Evolutionary conservation across 2,329 filamentous ascomycete species (phyloP), one percentile per base, ranked within the genome.

Genomic region (Phialophora verrucosa): DNA sequence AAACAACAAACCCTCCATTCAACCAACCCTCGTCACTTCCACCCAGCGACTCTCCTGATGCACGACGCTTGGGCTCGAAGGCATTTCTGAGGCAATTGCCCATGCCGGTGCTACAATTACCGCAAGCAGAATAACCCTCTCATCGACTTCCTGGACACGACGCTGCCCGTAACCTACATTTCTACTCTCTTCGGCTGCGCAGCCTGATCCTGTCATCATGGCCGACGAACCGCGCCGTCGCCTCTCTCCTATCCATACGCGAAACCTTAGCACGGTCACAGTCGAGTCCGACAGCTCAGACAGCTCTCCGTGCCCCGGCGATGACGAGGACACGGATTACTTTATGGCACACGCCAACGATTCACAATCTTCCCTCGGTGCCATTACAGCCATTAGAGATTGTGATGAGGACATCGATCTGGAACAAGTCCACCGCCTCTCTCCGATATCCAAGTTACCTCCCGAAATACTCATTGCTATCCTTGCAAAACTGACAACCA

Each of bases 381-480:
- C 71, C 54, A 87, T 92, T 38, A 90, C 91, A 54, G 90, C 90
- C 67, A 85, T 92, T 66, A 88, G 89, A 75, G 90, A 92, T 74
- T 90, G 89, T 85, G 89, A 85, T 76, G 87, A 87, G 70, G 74
- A 77, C 50, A 63, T 75, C 44, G 69, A 74, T 29, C 70, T 81
- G 10, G 79, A 81, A 60, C 88, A 90, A 75, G 83, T 87, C 72
- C 84, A 86, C 74, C 91, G 90, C 74, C 80, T 89, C 62, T 88
- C 90, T n/a, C 92, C 93, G 56, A 89, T 97, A 67, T 90, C 91
- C 72, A 88, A 91, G 64, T 84, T 99, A 42, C 95, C 95, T 47
- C 94, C 93, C 77, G 95, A 99, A 83, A 91, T 99, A 68, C 88
- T 98, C 76, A 97, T 99, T 75, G 87, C 89, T 78, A 90, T 98